Evolutionary conservation across 2,329 filamentous ascomycete genomes (phyloP), one percentile per base, ranked within the genome.

Genomic region (Chaetomiaceae sp.): DNA sequence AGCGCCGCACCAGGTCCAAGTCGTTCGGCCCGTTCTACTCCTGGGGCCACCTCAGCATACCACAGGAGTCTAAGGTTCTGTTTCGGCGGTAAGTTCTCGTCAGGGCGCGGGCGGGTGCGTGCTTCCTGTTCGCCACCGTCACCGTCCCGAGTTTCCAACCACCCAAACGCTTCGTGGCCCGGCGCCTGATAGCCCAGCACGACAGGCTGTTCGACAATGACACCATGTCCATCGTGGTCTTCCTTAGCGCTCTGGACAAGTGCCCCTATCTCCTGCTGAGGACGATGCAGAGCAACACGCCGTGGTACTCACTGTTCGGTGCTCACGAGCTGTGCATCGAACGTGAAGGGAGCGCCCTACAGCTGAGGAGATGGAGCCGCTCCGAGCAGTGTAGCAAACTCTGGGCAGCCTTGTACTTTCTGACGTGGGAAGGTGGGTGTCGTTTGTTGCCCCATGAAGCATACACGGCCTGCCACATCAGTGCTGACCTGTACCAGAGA

Each of bases 371-470:
- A 42, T 81, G 76, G 75, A 77, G 72, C 55, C 51, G 56, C 0
- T 59, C 59, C 0, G 68, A 69, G 34, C 59, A 63, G 9, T 62
- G 67, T 32, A 60, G 68, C 45, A 79, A 73, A 54, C 56, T 68
- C 1, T 83, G 79, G 79, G 74, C 74, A 1, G 68, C 64, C 4
- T 60, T 83, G 6, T 74, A 68, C 48, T 82, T 82, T 50, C 61
- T 73, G 46, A 80, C 76, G 1, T 82, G 76, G 76, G 79, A 82
- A 68, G 76, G 78, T 78, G 55, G 47, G 68, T 55, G 29, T n/a
- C 3, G 12, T 30, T 24, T 24, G 22, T n/a, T n/a, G n/a, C n/a
- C n/a, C n/a, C n/a, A n/a, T n/a, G n/a, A n/a, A n/a, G n/a, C n/a
- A n/a, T n/a, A n/a, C n/a, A n/a, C n/a, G n/a, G n/a, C n/a, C n/a